These are phyloP conservation scores for Geotrichum reessii DNA, from an alignment of 1,139 yeast genomes.

Conservation along the genomic window DNA sequence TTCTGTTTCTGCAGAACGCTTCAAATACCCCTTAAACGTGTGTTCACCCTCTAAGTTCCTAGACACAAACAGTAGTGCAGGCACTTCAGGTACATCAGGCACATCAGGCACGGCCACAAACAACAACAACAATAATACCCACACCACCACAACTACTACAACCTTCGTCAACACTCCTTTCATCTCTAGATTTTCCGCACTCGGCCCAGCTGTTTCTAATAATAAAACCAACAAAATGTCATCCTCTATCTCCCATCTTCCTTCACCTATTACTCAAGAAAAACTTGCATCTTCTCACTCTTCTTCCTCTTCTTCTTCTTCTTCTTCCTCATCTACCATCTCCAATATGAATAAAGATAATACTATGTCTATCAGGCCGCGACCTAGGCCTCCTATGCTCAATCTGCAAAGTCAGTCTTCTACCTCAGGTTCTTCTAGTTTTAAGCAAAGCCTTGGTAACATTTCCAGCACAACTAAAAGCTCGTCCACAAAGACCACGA, in stretches of 20 bases:
- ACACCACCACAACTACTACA: not conserved
- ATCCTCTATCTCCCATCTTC: not conserved
- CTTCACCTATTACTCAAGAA: not conserved
- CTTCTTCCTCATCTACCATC: not conserved
- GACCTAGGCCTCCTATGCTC: conserved; percentile 20
- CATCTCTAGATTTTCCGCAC: not conserved
- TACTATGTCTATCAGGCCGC: not conserved
- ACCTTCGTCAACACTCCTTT: not conserved
- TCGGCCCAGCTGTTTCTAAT: not conserved
- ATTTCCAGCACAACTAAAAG: conserved; percentile 10
- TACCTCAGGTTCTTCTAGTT: not conserved
- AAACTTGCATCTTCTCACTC: not conserved
- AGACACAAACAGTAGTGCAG: not conserved
- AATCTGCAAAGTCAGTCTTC: conserved; percentile 9
- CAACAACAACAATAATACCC: not conserved
- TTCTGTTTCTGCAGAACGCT: not conserved
- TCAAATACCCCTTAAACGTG: not conserved
- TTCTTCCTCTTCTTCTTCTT: not conserved
- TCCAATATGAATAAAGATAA: not conserved
- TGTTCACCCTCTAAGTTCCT: not conserved
- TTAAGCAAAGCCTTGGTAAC: conserved; percentile 1
- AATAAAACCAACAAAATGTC: not conserved
- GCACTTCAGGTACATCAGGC: conserved; percentile 1
- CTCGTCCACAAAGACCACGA: conserved; percentile 13
- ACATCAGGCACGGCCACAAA: not conserved